These are phyloP conservation scores for Gastrolobium villosum DNA, from an alignment of 306 rosid genomes.

Conservation along the genomic window DNA sequence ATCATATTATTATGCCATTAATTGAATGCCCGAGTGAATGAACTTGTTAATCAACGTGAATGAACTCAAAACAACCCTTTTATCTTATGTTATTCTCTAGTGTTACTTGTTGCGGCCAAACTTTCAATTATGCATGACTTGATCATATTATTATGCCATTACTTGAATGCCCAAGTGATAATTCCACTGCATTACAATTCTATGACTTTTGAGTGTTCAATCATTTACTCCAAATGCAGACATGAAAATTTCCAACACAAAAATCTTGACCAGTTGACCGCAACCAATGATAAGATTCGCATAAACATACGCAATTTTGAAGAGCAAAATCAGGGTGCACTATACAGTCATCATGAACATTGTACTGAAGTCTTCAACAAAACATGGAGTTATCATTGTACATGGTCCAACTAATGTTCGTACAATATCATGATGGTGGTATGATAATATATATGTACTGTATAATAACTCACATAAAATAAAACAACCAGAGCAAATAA, in stretches of 20 bases:
- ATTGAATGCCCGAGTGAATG: neutral
- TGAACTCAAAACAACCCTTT: too few relatives aligned
- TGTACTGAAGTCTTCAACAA: neutral
- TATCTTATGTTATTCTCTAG: too few relatives aligned
- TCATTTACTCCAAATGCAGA: neutral
- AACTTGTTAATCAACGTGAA: too few relatives aligned
- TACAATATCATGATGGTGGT: conserved; percentile 1
- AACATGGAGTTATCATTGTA: neutral
- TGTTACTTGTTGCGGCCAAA: neutral
- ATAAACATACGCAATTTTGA: neutral
- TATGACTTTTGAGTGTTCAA: neutral
- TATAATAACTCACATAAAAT: conserved; percentile 14
- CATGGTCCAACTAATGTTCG: conserved; percentile 11
- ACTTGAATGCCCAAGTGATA: neutral
- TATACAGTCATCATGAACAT: neutral
- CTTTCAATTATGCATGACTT: neutral
- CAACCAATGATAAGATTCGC: neutral
- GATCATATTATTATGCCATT: neutral
- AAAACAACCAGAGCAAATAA: neutral
- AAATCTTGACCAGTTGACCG: neutral
- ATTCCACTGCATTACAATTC: neutral
- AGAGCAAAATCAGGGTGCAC: neutral
- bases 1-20: neutral
- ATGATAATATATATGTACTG: conserved; percentile 12
- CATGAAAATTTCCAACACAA: neutral